These are phyloP conservation scores for Thelephora terrestris DNA, from an alignment of 1,284 basidiomycete species.

Conservation along the genomic window DNA sequence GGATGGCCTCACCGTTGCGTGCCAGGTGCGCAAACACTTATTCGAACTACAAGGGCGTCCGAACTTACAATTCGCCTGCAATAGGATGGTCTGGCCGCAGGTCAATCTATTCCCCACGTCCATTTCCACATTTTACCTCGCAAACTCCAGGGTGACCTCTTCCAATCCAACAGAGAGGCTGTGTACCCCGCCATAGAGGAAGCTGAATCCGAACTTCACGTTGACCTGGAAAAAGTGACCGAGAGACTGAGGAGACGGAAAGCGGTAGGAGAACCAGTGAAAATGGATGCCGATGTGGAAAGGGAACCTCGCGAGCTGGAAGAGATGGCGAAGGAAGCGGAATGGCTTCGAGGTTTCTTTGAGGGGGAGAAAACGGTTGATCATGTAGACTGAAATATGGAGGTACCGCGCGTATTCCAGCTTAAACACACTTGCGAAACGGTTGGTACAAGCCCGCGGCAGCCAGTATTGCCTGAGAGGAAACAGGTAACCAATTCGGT, in stretches of 20 bases:
- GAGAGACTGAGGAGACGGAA: conserved; percentile 8
- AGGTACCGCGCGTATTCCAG: too few relatives aligned
- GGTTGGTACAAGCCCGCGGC: too few relatives aligned
- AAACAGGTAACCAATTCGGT: too few relatives aligned
- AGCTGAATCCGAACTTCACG: conserved; percentile 43
- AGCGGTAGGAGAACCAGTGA: conserved; percentile 26
- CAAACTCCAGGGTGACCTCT: conserved; percentile 55
- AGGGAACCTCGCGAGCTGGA: conserved; percentile 47
- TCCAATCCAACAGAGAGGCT: conserved; percentile 58
- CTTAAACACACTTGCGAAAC: too few relatives aligned
- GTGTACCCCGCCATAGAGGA: conserved; percentile 72
- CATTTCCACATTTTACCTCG: conserved; percentile 87
- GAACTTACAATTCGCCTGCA: background rate
- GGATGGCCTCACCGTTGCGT: conserved; percentile 71
- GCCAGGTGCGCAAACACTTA: conserved; percentile 46
- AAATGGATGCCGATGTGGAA: conserved; percentile 62
- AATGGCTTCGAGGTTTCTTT: conserved; percentile 25
- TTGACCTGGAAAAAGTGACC: conserved; percentile 24
- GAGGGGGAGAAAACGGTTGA: conserved; percentile 6
- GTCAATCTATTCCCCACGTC: conserved; percentile 84
- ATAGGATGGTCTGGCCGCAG: conserved; percentile 81
- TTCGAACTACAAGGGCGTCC: background rate
- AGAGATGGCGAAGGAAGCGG: conserved; percentile 28
- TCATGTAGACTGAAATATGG: too few relatives aligned
- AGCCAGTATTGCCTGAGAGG: too few relatives aligned